Evolutionary conservation across 352 stramenopile species (phyloP), one percentile per base, ranked within the genome.

Genomic region (Pythium diclinum): DNA sequence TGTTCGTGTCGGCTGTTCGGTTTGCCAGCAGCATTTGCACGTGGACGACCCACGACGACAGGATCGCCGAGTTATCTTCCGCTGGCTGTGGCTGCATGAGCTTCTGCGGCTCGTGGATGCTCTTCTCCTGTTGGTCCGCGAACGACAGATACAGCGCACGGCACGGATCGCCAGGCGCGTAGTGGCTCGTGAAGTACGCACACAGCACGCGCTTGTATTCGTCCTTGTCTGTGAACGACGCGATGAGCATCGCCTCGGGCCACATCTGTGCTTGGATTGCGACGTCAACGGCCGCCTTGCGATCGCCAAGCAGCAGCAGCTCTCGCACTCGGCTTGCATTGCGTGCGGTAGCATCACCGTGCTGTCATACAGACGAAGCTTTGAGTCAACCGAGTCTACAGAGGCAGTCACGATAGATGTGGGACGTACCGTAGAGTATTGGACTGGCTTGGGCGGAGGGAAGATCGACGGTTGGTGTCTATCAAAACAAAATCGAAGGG

Each of bases 161-260:
- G 48, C 76, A 88, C 17, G 88, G 88, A 65, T 96, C 88, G 3
- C 85, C 85, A 21, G 78, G 72, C 0, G 82, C 70, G 61, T 94
- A 96, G 36, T 91, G 82, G 34, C 74, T 79, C n/a, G 88, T 83
- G 63, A 96, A 73, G 53, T 91, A 96, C 21, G 76, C 74, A 19
- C 79, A 78, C 42, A 96, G 49, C 2, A 94, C 88, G 34, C 83
- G 81, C 73, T 84, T 92, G 74, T 94, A 96, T 62, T 92, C 81
- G 44, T 93, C 85, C 28, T 91, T 91, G 65, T 89, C 85, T 0
- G 85, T 92, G 65, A 92, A 92, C 7, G 84, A 93, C 30, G 81
- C 85, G 47, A 96, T 90, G 2, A 96, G 72, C 76, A 96, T 93
- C 2, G 87, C 87, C 69, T 96, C 84, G 0, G 87, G 81, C 87